Conservation (phyloP, 176 grass and related monocot species). For the Eragrostis curvula region DNA sequence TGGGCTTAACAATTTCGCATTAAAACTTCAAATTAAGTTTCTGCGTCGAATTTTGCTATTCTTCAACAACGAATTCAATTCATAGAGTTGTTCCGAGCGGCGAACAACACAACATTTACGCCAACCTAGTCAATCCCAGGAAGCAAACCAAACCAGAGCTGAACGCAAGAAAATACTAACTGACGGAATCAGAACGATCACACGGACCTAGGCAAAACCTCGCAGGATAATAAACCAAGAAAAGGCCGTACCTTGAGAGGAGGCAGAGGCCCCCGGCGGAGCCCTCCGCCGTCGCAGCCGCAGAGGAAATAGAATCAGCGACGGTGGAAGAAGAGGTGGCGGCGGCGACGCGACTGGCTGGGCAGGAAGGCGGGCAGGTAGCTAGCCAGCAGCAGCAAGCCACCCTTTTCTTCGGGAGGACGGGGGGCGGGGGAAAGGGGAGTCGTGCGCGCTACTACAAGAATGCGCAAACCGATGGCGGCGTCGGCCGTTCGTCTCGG, state of each 20-base stretch:
- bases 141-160: neutral
- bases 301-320: neutral
- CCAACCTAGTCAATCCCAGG: neutral
- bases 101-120: neutral
- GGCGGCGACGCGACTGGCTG: slow-evolving; percentile 19
- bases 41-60: neutral
- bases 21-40: neutral
- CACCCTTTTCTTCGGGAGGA: neutral
- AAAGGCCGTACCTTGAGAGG: slow-evolving; percentile 40
- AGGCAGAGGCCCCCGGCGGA: slow-evolving; percentile 14
- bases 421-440: neutral
- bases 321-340: neutral
- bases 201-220: neutral
- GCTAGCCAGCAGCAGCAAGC: neutral
- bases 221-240: neutral
- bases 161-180: neutral
- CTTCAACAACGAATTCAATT: neutral
- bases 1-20: neutral
- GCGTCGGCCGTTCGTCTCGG: slow-evolving; percentile 29
- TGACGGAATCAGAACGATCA: slow-evolving; percentile 13
- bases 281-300: slow-evolving; percentile 7
- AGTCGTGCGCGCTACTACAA: slow-evolving; percentile 49
- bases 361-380: neutral
- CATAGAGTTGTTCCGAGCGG: neutral
- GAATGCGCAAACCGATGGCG: neutral